Evolutionary conservation across 768 basidiomycete genomes (phyloP).

Genomic region (Antrodiella citrinella): DNA sequence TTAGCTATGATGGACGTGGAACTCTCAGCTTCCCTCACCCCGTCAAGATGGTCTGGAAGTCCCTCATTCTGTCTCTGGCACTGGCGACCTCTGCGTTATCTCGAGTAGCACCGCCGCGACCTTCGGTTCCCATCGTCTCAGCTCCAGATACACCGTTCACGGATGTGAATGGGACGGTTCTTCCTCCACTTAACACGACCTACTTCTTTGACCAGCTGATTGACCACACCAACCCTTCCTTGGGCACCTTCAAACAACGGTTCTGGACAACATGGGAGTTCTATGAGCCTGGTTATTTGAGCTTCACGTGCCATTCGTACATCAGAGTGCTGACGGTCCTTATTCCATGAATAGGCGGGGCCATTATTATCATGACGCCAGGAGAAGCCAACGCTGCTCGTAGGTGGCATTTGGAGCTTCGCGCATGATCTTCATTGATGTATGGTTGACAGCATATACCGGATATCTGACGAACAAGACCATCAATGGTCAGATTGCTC

Average conservation of each 20-base stretch:
- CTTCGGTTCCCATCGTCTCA: conserved; percentile 13
- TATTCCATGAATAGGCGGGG: conserved; percentile 30
- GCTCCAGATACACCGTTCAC: conserved; percentile 15
- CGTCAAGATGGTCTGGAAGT: background rate
- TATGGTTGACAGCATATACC: conserved; percentile 20
- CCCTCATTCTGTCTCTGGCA: background rate
- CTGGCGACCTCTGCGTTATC: background rate
- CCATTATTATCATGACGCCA: conserved; percentile 58
- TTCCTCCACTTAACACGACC: conserved; percentile 25
- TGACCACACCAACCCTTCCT: conserved; percentile 45
- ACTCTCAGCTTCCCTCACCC: too few species aligned
- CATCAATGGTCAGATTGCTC: conserved; percentile 57
- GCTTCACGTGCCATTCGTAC: background rate
- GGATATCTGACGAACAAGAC: conserved; percentile 59
- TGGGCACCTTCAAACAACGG: conserved; percentile 72
- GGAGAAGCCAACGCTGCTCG: conserved; percentile 53
- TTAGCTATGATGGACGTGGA: too few species aligned
- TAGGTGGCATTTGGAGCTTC: conserved; percentile 11
- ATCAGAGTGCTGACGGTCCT: background rate
- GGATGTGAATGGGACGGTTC: conserved; percentile 17
- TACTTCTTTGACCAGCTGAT: conserved; percentile 51
- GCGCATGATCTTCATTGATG: background rate
- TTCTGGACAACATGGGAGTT: conserved; percentile 66
- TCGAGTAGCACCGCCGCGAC: conserved; percentile 6
- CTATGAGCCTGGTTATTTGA: conserved; percentile 39